Evolutionary conservation across 106 monocot genomes (phyloP).

Genomic region (Iris macrosiphon): DNA sequence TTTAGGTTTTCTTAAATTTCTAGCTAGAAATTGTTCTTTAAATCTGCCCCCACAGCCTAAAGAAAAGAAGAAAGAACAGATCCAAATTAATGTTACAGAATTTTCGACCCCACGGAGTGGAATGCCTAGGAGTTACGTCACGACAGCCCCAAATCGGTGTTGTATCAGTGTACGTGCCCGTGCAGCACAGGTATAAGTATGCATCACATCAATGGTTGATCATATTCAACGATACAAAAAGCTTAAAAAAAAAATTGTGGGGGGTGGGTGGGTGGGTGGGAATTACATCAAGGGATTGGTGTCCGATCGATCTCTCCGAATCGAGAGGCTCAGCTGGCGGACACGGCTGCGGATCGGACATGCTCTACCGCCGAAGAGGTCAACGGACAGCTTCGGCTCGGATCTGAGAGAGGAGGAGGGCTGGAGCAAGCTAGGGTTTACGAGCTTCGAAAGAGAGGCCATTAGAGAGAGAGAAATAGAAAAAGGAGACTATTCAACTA

Average conservation of each 20-base stretch:
- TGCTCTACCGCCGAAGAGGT: slow-evolving; percentile 3
- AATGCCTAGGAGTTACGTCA: neutral
- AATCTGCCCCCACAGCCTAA: no score
- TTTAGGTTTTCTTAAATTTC: no score
- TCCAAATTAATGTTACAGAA: neutral
- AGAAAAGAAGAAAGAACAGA: neutral
- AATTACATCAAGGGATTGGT: slow-evolving; percentile 38
- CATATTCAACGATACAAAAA: neutral
- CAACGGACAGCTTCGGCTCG: slow-evolving; percentile 20
- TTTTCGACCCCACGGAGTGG: neutral
- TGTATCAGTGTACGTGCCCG: no score
- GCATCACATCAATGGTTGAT: neutral
- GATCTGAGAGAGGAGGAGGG: slow-evolving; percentile 12
- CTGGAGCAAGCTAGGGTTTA: slow-evolving; percentile 24
- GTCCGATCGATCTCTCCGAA: slow-evolving; percentile 19
- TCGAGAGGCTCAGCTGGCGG: slow-evolving; percentile 25
- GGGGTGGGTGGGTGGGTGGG: neutral
- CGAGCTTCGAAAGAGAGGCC: slow-evolving; percentile 59
- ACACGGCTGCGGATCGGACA: neutral
- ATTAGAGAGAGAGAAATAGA: slow-evolving; percentile 10
- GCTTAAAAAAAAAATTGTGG: neutral
- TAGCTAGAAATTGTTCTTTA: no score
- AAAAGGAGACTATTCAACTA: no score
- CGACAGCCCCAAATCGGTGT: neutral
- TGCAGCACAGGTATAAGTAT: neutral